Evolutionary conservation across 192 early-diverging fungal genomes (phyloP).

Genomic region (Dispira simplex): DNA sequence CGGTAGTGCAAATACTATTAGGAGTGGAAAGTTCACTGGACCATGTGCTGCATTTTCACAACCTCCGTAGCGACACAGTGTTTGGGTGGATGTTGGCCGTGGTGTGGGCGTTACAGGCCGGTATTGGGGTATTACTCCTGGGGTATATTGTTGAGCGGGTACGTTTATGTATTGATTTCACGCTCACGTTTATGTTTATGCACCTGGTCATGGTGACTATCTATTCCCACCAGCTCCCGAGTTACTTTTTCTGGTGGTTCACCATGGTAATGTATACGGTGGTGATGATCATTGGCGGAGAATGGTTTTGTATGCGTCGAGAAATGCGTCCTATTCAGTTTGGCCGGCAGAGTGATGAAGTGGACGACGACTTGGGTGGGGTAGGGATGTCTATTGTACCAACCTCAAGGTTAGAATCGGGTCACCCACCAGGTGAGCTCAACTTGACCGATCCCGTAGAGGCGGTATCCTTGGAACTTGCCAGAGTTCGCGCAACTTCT

Average conservation of each 20-base stretch:
- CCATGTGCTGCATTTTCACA: conserved; percentile 18
- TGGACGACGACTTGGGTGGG: neutral
- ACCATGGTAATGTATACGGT: conserved; percentile 8
- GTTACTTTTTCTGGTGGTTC: conserved; percentile 19
- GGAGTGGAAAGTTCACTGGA: conserved; percentile 15
- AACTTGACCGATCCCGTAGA: too few relatives aligned
- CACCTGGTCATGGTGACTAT: conserved; percentile 24
- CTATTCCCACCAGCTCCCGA: conserved; percentile 14
- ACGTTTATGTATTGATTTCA: conserved; percentile 28
- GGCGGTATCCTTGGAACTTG: too few relatives aligned
- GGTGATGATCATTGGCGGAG: conserved; percentile 23
- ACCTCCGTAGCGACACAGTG: conserved; percentile 24
- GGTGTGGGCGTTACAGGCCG: conserved; percentile 15
- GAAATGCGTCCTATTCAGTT: conserved; percentile 28
- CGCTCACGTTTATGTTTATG: conserved; percentile 23
- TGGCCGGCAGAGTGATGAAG: conserved; percentile 9
- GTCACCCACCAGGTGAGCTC: too few relatives aligned
- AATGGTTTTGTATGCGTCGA: conserved; percentile 22
- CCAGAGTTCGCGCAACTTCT: too few relatives aligned
- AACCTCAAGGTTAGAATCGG: too few relatives aligned
- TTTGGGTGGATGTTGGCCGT: conserved; percentile 19
- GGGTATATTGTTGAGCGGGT: conserved; percentile 30
- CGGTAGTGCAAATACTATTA: conserved; percentile 15
- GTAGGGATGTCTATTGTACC: too few relatives aligned
- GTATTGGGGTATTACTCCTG: conserved; percentile 20